phyloP scores from a whole-genome alignment of 805 yeast genomes.

The Teunomyces tritomae region DNA sequence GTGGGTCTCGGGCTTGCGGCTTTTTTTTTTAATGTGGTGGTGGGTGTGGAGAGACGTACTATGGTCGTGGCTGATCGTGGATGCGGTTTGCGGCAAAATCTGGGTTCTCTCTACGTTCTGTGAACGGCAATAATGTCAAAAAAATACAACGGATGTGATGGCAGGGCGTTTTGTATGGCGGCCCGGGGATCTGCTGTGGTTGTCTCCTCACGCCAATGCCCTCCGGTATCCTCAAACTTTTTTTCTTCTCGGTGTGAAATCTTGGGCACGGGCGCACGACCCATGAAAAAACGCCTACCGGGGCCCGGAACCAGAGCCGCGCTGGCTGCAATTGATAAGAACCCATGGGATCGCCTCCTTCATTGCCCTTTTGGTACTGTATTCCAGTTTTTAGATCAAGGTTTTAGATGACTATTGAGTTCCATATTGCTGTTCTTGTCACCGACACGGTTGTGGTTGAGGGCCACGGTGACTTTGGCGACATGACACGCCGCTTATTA shows the following conservation, averaged over 20 bases:
- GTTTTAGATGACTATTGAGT: conserved; percentile 4
- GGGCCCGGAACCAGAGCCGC: neutral
- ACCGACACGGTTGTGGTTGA: conserved; percentile 36
- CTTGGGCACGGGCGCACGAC: conserved; percentile 1
- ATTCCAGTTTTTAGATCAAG: neutral
- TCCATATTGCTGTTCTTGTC: conserved; percentile 39
- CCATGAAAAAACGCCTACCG: conserved; percentile 1
- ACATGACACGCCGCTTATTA: conserved; percentile 22
- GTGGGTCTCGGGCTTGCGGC: too few relatives aligned
- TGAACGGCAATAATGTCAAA: neutral
- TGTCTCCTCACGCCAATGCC: conserved; percentile 4
- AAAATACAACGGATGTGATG: neutral
- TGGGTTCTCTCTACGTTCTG: too few relatives aligned
- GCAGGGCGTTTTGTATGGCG: neutral
- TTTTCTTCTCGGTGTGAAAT: neutral
- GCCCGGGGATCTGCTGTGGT: conserved; percentile 1
- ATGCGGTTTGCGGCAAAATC: too few relatives aligned
- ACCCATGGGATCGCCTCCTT: neutral
- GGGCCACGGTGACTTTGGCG: conserved; percentile 54
- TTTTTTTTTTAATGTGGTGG: too few relatives aligned
- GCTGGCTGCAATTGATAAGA: neutral
- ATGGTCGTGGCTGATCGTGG: neutral
- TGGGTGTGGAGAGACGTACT: too few relatives aligned
- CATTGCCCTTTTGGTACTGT: too few relatives aligned
- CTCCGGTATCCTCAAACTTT: neutral